phyloP scores from a whole-genome alignment of 2,329 filamentous ascomycete species.

The Neofusicoccum cordaticola region DNA sequence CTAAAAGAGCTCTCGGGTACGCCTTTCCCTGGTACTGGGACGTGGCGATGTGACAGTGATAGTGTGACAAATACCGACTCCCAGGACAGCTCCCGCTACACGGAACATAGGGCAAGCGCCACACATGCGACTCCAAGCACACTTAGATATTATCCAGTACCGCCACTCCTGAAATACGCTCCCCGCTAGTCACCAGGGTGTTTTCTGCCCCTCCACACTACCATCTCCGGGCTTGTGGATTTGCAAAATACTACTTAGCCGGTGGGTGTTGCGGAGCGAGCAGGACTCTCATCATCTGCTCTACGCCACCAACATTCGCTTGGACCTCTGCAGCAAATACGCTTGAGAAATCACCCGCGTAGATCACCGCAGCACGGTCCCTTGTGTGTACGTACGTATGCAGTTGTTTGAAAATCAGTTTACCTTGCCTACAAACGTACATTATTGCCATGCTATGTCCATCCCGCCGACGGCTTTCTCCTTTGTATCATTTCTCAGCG shows the following conservation, averaged over 20 bases:
- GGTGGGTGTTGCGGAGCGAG: not conserved
- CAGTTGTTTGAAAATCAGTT: not conserved
- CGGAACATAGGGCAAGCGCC: not conserved
- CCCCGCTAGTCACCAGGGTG: not conserved
- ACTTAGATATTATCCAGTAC: not conserved
- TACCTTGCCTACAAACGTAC: not conserved
- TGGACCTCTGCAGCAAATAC: not conserved
- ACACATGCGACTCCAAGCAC: not conserved
- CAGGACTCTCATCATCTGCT: conserved; percentile 2
- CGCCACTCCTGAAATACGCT: not conserved
- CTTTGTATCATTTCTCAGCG: too few relatives aligned
- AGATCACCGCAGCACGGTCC: not conserved
- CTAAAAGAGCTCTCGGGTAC: not conserved
- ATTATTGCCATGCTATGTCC: not conserved
- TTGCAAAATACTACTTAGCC: not conserved
- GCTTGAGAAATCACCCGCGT: not conserved
- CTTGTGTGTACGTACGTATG: not conserved
- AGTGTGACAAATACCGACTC: conserved; percentile 5
- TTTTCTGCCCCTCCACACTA: too few relatives aligned
- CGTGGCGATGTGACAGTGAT: conserved; percentile 9
- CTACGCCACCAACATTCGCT: conserved; percentile 4
- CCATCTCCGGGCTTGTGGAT: not conserved
- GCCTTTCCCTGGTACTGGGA: conserved; percentile 8
- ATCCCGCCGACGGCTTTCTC: too few relatives aligned
- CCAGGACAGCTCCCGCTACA: conserved; percentile 2